These are phyloP conservation scores for Didymosphaeria variabile DNA, from an alignment of 2,329 filamentous ascomycete species.

Conservation along the genomic window DNA sequence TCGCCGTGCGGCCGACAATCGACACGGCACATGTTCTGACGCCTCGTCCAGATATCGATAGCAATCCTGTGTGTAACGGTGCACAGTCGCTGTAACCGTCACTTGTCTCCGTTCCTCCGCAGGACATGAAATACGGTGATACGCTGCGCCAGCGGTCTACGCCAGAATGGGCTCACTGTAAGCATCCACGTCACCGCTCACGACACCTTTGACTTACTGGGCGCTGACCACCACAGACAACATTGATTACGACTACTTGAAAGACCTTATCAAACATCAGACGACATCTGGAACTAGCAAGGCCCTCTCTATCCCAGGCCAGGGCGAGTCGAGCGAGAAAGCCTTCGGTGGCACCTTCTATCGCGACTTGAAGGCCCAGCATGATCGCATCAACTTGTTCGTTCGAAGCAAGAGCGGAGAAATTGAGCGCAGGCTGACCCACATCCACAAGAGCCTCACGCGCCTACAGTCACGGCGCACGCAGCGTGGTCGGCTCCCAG, in stretches of 20 bases:
- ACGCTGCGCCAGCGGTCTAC: conserved; percentile 79
- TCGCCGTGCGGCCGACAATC: background rate
- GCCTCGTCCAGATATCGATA: conserved; percentile 1
- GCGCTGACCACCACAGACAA: conserved; percentile 67
- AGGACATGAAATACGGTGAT: conserved; percentile 77
- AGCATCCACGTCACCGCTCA: conserved; percentile 31
- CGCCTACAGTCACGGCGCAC: conserved; percentile 40
- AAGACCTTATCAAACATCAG: conserved; percentile 82
- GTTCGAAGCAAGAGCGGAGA: conserved; percentile 82
- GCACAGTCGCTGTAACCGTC: conserved; percentile 20
- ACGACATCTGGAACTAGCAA: conserved; percentile 75
- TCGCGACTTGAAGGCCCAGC: conserved; percentile 74
- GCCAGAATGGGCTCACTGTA: conserved; percentile 82
- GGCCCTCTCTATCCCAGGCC: conserved; percentile 78
- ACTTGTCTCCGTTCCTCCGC: conserved; percentile 14
- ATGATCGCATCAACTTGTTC: conserved; percentile 80
- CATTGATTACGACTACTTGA: conserved; percentile 88
- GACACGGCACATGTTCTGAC: background rate
- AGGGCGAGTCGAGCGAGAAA: conserved; percentile 62
- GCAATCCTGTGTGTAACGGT: conserved; percentile 22
- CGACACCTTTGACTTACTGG: background rate
- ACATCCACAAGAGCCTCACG: conserved; percentile 51
- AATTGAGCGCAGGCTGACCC: conserved; percentile 70
- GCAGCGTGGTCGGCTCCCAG: conserved; percentile 43
- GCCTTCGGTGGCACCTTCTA: conserved; percentile 78